Conservation (phyloP, 805 yeast genomes). For the Ogataea wickerhamii region DNA sequence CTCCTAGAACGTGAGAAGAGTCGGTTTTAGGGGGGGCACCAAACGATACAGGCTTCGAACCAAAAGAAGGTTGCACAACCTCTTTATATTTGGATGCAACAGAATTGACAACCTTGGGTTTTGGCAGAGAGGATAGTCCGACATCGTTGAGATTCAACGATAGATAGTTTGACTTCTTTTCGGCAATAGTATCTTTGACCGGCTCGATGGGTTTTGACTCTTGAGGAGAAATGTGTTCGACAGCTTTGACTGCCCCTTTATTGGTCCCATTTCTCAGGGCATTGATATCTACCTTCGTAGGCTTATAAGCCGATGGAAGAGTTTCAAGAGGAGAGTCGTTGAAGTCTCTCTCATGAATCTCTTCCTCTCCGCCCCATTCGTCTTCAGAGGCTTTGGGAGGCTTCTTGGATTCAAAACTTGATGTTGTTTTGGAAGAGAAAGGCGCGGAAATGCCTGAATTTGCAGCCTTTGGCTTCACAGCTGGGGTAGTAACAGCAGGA, state of each 20-base stretch:
- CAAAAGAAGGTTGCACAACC: slow-evolving; percentile 34
- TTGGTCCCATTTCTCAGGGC: slow-evolving; percentile 50
- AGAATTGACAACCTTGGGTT: slow-evolving; percentile 50
- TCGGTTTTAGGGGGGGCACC: slow-evolving; percentile 32
- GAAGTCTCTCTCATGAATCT: slow-evolving; percentile 53
- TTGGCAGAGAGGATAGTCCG: slow-evolving; percentile 58
- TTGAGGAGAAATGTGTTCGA: background rate
- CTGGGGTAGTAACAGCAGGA: slow-evolving; percentile 6
- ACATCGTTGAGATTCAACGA: slow-evolving; percentile 37
- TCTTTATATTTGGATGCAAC: slow-evolving; percentile 49
- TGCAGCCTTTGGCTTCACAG: slow-evolving; percentile 27
- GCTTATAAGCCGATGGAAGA: slow-evolving; percentile 61
- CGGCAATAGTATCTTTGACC: slow-evolving; percentile 35
- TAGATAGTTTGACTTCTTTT: slow-evolving; percentile 34
- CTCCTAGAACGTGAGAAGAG: slow-evolving; percentile 50
- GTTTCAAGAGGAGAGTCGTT: slow-evolving; percentile 45
- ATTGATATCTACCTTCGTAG: slow-evolving; percentile 58
- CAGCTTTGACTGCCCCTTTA: slow-evolving; percentile 40
- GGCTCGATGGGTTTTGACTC: too few relatives aligned
- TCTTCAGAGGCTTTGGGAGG: slow-evolving; percentile 32
- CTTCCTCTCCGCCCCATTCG: slow-evolving; percentile 72
- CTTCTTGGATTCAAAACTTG: background rate
- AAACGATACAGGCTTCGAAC: slow-evolving; percentile 32
- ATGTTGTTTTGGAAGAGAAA: slow-evolving; percentile 17
- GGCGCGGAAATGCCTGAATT: slow-evolving; percentile 24